Percentiles rank a stretch among this genome's conserved stretches.
These are phyloP conservation scores for Pelargonium citronellum DNA, from an alignment of 441 rosid genomes.

Conservation along the genomic window DNA sequence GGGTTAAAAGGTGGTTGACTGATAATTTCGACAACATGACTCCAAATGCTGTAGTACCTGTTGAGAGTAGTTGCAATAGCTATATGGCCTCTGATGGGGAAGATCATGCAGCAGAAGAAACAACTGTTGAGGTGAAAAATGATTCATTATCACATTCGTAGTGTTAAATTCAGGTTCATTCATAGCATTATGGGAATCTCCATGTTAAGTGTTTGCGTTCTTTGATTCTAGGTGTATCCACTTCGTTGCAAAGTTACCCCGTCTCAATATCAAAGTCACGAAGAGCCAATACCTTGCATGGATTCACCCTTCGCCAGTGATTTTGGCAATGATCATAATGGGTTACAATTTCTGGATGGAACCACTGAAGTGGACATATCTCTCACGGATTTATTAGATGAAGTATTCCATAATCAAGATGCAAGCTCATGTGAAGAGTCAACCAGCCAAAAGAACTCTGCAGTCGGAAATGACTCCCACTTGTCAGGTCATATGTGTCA, in stretches of 20 bases:
- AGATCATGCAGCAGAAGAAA: conserved; percentile 38
- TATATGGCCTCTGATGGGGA: conserved; percentile 1
- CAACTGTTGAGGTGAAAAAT: conserved; percentile 38
- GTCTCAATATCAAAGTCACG: conserved; percentile 27
- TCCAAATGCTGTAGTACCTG: neutral
- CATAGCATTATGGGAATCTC: neutral
- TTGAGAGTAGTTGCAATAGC: conserved; percentile 6
- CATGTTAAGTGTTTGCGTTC: neutral
- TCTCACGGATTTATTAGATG: conserved; percentile 47
- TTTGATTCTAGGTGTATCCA: conserved; percentile 33
- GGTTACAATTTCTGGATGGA: conserved; percentile 45
- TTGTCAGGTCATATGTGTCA: conserved; percentile 22
- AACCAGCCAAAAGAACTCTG: conserved; percentile 27
- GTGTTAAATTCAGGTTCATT: neutral
- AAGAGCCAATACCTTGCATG: conserved; percentile 31
- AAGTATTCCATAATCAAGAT: conserved; percentile 38
- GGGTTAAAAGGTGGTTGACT: neutral
- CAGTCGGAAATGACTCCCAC: conserved; percentile 26
- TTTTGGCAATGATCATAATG: conserved; percentile 47
- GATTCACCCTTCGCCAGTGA: conserved; percentile 56
- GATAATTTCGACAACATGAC: neutral
- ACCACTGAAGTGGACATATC: conserved; percentile 46
- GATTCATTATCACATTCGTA: conserved; percentile 1
- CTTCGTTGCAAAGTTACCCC: conserved; percentile 37
- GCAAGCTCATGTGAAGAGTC: conserved; percentile 43